phyloP scores from a whole-genome alignment of 306 rosid genomes.

The Fragaria nilgerrensis region DNA sequence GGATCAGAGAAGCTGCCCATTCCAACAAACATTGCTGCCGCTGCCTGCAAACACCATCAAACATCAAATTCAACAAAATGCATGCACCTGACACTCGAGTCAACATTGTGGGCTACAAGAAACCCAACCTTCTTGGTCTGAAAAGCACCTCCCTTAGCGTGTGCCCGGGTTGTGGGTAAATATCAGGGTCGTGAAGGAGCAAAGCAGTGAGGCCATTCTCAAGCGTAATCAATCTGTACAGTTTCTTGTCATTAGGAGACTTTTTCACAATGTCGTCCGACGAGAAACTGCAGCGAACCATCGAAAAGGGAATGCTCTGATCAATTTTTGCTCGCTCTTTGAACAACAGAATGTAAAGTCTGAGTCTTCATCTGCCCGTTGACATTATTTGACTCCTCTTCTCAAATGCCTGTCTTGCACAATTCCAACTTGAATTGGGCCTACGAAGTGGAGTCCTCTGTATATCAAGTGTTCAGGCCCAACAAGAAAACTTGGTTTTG shows the following conservation, averaged over 20 bases:
- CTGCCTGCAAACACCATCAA: slow-evolving; percentile 55
- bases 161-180: slow-evolving; percentile 20
- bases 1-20: slow-evolving; percentile 95
- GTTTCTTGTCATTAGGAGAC: not conserved
- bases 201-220: slow-evolving; percentile 11
- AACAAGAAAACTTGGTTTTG: not conserved
- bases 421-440: not conserved
- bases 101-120: not conserved
- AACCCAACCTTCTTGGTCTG: slow-evolving; percentile 75
- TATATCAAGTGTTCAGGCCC: not conserved
- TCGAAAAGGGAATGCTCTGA: not conserved
- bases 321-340: not conserved
- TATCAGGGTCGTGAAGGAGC: slow-evolving; percentile 1
- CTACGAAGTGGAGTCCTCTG: not conserved
- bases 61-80: slow-evolving; percentile 15
- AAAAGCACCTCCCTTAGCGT: slow-evolving; percentile 37
- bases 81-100: not conserved
- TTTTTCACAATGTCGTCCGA: not conserved
- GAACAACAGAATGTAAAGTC: not conserved
- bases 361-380: not conserved
- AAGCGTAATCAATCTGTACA: not conserved
- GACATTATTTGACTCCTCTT: not conserved
- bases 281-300: not conserved
- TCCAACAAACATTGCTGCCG: slow-evolving; percentile 95
- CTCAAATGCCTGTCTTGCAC: not conserved